Base-by-base conservation (phyloP, 495 filamentous ascomycete genomes). In the Alectoria sarmentosa region DNA sequence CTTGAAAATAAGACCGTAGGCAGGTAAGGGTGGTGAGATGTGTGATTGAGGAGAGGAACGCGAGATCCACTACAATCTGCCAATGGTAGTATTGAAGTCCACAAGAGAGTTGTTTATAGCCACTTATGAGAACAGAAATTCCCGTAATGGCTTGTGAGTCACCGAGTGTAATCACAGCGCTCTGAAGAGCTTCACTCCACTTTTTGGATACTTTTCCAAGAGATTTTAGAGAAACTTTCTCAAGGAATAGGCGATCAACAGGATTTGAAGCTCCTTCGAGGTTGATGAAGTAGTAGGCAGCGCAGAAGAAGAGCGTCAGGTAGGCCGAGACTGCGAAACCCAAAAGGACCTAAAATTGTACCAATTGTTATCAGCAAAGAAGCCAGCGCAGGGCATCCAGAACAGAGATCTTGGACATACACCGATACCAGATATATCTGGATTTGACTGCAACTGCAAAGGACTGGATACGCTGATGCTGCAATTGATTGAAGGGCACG, bases 271-370 rank as follows among this genome's bases (percentile, higher is more conserved):
- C 30, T 9, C n/a, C n/a, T 7, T 58, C 65, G 14, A 26, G 46
- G 46, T 66, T 38, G 34, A 66, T 39, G 19, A 46, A 8, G 14
- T 26, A 66, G n/a, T 48, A 63, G 14, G 38, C 60, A 36, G 23
- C 23, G n/a, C 58, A 66, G 37, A 66, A 42, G 21, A 66, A 19
- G 11, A 57, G 19, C 5, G 59, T 66, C 1, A 66, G 49, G 32
- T 62, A 66, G 6, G 48, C 60, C n/a, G 60, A 62, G 13, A 39
- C 30, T 23, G 28, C 60, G 23, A 66, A 66, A 11, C 46, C 60
- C n/a, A 62, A 32, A 15, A 66, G 60, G n/a, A 58, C 65, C 65
- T 66, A 36, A 1, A 10, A 17, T 1, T 1, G 19, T 34, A 30
- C 2, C 11, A 58, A 10, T 7, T 14, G 19, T 19, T 21, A 19